phyloP scores from a whole-genome alignment of 345 rosid species.

The Diplotaxis tenuifolia region DNA sequence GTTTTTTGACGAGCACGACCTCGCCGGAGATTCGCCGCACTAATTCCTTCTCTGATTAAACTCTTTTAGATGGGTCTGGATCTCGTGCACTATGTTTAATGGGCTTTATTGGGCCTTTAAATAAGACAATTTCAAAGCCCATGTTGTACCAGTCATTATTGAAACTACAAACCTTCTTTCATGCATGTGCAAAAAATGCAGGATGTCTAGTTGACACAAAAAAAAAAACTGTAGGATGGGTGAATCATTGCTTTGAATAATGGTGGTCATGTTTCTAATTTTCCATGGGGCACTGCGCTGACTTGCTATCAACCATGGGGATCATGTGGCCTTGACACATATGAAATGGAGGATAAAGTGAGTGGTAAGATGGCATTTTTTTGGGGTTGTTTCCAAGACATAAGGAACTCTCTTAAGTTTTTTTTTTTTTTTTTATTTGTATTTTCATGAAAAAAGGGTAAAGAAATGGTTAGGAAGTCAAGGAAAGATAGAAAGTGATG shows the following conservation, averaged over 20 bases:
- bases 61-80: conserved; percentile 4
- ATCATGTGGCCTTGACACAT: conserved; percentile 49
- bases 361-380: conserved; percentile 12
- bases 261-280: no score
- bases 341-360: conserved; percentile 52
- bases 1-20: conserved; percentile 12
- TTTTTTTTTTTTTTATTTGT: background rate
- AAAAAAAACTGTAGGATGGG: no score
- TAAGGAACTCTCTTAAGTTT: background rate
- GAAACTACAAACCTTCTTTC: background rate
- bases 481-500: background rate
- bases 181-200: no score
- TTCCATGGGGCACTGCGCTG: no score
- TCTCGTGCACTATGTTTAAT: background rate
- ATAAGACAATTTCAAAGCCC: conserved; percentile 4
- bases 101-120: conserved; percentile 25
- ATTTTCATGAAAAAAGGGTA: background rate
- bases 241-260: no score
- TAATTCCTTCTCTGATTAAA: background rate
- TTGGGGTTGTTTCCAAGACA: conserved; percentile 19
- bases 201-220: no score
- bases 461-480: background rate
- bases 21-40: conserved; percentile 30
- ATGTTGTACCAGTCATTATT: background rate
- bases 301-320: conserved; percentile 43